A percentile compares a stretch with the other conserved stretches of the same genome.
These are phyloP conservation scores for Insectozyma bohioensis DNA, from an alignment of 1,139 yeast species.

Conservation along the genomic window DNA sequence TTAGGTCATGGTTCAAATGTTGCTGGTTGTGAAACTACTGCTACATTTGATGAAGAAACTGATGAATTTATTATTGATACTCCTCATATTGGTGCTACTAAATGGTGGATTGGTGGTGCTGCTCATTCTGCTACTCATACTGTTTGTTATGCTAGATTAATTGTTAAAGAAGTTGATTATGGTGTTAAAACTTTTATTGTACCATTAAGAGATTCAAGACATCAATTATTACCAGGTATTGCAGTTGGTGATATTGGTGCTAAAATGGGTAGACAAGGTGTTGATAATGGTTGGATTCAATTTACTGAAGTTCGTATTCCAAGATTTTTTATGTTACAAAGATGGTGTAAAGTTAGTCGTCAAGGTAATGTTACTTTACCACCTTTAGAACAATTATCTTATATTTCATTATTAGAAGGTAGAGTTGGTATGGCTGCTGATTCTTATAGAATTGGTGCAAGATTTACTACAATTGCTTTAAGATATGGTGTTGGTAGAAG, in stretches of 20 bases:
- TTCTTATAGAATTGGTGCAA: slow-evolving; percentile 76
- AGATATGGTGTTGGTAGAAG: slow-evolving; percentile 89
- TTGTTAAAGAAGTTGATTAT: slow-evolving; percentile 79
- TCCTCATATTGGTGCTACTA: slow-evolving; percentile 88
- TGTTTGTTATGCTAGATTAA: slow-evolving; percentile 76
- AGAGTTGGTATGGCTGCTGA: slow-evolving; percentile 88
- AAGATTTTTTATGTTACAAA: slow-evolving; percentile 77
- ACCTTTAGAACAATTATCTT: slow-evolving; percentile 83
- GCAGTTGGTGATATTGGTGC: slow-evolving; percentile 89
- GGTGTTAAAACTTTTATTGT: slow-evolving; percentile 92
- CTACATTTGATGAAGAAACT: slow-evolving; percentile 64
- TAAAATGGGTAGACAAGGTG: slow-evolving; percentile 89
- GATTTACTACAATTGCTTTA: slow-evolving; percentile 79
- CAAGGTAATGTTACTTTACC: slow-evolving; percentile 72
- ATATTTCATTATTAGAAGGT: slow-evolving; percentile 84
- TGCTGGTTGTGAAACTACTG: slow-evolving; percentile 90
- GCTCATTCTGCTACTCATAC: slow-evolving; percentile 91
- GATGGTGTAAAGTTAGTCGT: slow-evolving; percentile 69
- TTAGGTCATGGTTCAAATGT: slow-evolving; percentile 93
- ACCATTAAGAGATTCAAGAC: slow-evolving; percentile 75
- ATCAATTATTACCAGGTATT: slow-evolving; percentile 74
- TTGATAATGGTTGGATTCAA: slow-evolving; percentile 95
- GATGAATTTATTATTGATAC: slow-evolving; percentile 78
- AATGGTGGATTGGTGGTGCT: slow-evolving; percentile 99
- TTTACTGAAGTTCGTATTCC: slow-evolving; percentile 82